Base-by-base conservation (phyloP, 257 asterid genomes). In the Penstemon newberryi region DNA sequence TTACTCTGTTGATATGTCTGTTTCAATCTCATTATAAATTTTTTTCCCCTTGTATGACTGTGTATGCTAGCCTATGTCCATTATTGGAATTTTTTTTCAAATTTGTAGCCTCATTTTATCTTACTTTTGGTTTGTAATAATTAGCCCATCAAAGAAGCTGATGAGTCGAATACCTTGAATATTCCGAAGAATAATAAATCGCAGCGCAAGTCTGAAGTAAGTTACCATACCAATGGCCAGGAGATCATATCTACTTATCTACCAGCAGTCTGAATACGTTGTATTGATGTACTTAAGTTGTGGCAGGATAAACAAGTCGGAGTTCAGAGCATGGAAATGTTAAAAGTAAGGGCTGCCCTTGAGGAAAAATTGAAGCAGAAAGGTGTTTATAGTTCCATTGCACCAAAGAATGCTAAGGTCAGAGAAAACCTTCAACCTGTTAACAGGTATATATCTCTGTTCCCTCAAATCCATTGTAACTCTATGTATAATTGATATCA, bases 351-450 rank as follows among this genome's bases (percentile, higher is more conserved):
- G 82, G 96, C 94, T 60, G 85, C 84, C 60, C 96, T 90, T 50
- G 99, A 93, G 80, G 92, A 89, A 77, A 94, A 84, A 77, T 63
- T 91, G 82, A 91, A 77, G 83, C 85, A 87, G 74, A 89, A 82
- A 67, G 96, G 96, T 79, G 70, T 87, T 72, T 83, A 78, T 60
- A 79, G 75, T 76, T 87, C 93, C 72, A 71, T 81, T 67, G 75
- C 85, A 73, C 77, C 82, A 5, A 90, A 79, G 79, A 73, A 72
- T 65, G 84, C 53, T 67, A 76, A 73, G 41, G 59, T 42, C 46
- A 70, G 69, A 73, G 82, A 83, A 71, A 81, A 75, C 53, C 69
- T 52, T 11, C 81, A 73, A 69, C 88, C 82, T 19, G 67, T 86
- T 70, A 91, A 94, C 76, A 79, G 92, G 99, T 94, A 85, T 25